Conservation (phyloP, 2,329 filamentous ascomycete genomes). For the Venturia aucupariae region DNA sequence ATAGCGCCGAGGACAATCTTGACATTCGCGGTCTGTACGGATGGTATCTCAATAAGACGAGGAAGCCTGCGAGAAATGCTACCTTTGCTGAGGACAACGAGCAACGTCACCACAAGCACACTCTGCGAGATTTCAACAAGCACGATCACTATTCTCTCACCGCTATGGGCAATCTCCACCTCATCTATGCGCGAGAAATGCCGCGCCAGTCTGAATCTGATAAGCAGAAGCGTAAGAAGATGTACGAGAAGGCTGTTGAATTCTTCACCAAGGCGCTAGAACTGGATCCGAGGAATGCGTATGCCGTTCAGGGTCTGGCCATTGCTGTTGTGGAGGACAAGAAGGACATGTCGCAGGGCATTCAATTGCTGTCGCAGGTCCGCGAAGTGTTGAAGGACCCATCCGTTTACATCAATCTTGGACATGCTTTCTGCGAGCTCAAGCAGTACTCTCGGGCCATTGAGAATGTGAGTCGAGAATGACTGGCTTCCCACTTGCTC, state of each 20-base stretch:
- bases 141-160: slow-evolving; percentile 95
- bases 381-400: slow-evolving; percentile 83
- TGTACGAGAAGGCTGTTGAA: slow-evolving; percentile 86
- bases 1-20: slow-evolving; percentile 72
- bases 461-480: slow-evolving; percentile 50
- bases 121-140: slow-evolving; percentile 87
- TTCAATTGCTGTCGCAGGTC: slow-evolving; percentile 83
- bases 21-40: slow-evolving; percentile 90
- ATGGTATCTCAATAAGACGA: slow-evolving; percentile 87
- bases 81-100: slow-evolving; percentile 68
- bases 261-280: slow-evolving; percentile 97
- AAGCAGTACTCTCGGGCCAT: slow-evolving; percentile 87
- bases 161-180: slow-evolving; percentile 93
- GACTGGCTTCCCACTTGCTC: neutral
- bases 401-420: slow-evolving; percentile 84
- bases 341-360: slow-evolving; percentile 73
- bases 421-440: slow-evolving; percentile 84
- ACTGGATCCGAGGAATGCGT: slow-evolving; percentile 89
- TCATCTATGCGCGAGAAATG: slow-evolving; percentile 87
- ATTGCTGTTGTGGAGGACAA: slow-evolving; percentile 92
- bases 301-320: slow-evolving; percentile 89
- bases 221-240: slow-evolving; percentile 78
- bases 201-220: slow-evolving; percentile 80
- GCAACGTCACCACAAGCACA: slow-evolving; percentile 92
- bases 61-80: slow-evolving; percentile 71